Percentiles rank a stretch among this genome's conserved stretches.
phyloP scores from a whole-genome alignment of 2,329 filamentous ascomycete species.

The Conoideocrella luteorostrata region DNA sequence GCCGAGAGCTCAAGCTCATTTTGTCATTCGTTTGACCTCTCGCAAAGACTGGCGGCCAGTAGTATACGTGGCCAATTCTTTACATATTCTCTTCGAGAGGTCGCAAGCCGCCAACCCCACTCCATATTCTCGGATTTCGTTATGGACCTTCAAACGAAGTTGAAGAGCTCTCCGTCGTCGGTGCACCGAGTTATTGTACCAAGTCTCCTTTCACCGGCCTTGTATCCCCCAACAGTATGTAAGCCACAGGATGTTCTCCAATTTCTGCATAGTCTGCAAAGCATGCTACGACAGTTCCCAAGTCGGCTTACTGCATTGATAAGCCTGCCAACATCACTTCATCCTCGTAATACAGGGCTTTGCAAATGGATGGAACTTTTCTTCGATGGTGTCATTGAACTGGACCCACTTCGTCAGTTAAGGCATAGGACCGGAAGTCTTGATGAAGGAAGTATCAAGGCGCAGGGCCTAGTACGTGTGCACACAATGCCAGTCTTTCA shows the following conservation, averaged over 20 bases:
- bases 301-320: conserved; percentile 63
- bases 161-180: conserved; percentile 50
- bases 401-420: conserved; percentile 61
- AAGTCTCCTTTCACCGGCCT: conserved; percentile 74
- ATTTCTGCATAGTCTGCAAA: conserved; percentile 74
- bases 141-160: conserved; percentile 45
- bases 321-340: conserved; percentile 73
- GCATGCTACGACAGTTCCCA: conserved; percentile 63
- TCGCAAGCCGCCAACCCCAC: conserved; percentile 16
- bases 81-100: conserved; percentile 43
- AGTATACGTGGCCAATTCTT: conserved; percentile 43
- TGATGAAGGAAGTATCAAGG: conserved; percentile 58
- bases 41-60: conserved; percentile 50
- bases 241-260: conserved; percentile 68
- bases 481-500: conserved; percentile 80
- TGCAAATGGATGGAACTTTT: conserved; percentile 82
- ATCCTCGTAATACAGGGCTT: conserved; percentile 67
- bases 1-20: conserved; percentile 34
- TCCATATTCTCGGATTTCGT: conserved; percentile 56
- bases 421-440: conserved; percentile 43
- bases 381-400: conserved; percentile 78
- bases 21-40: conserved; percentile 68
- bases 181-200: conserved; percentile 84
- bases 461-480: conserved; percentile 79
- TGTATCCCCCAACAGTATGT: conserved; percentile 65